Evolutionary conservation across 139 green algal genomes (phyloP), one percentile per base, ranked within the genome.

Genomic region (Volvox africanus): DNA sequence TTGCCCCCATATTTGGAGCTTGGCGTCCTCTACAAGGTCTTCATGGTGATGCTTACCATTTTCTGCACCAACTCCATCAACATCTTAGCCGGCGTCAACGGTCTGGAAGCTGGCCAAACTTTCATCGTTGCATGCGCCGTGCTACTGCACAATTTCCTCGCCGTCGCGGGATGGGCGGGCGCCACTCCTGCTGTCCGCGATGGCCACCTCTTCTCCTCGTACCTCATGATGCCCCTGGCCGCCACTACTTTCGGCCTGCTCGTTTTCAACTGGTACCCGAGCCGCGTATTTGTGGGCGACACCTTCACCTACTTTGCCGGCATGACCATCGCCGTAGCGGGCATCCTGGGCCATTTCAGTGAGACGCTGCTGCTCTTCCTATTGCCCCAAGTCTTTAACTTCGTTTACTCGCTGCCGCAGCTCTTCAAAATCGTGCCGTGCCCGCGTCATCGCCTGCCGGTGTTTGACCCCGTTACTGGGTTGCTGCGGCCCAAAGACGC

Each of bases 291-390:
- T 94, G 98, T 99, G 71, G 98, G 98, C 17, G 98, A 99, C 95
- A 99, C 98, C 1, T 99, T 98, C 95, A 99, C 98, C n/a, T 99
- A 99, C 93, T 99, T 99, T 97, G 97, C 98, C 0, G 98, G 98
- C 89, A 99, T 99, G 97, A 94, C 97, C 0, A 95, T 99, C n/a
- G 98, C 97, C 17, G 98, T 99, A 14, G 97, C 97, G 0, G 98
- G 98, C 83, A 99, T 99, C 80, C 94, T 99, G 50, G 98, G 98
- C 22, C 98, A 99, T 95, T 99, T 99, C 90, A 97, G 92, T 67
- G 98, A 99, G 93, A 99, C 97, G 35, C 94, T 99, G 81, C 95
- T 99, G 80, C 91, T 99, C 24, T 99, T 99, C 93, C 96, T 99
- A 33, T 88, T 99, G 2, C 98, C 98, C 13, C 97, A 99, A 92